Evolutionary conservation across 2,329 filamentous ascomycete species (phyloP), one percentile per base, ranked within the genome.

Genomic region (Alternaria incomplexa): DNA sequence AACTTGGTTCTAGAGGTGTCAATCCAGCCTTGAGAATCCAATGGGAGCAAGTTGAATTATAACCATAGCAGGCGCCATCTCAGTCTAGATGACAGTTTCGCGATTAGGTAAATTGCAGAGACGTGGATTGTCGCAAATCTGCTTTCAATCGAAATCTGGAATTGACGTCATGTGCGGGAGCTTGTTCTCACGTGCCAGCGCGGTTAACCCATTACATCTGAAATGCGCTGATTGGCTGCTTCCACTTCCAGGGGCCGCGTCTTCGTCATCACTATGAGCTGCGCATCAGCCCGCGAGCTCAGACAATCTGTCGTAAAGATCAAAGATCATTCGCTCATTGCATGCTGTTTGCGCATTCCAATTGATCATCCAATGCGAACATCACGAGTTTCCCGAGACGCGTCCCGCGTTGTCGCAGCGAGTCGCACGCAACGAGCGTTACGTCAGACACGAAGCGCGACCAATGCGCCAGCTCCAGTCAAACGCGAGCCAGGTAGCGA

Each of bases 311-410:
- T 36, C 28, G 20, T 8, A 52, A n/a, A 8, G 28, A 32, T 22
- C 12, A 52, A n/a, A 8, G 28, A 32, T 22, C 30, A 3, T 13
- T 52, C 20, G 20, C 3, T 13, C 15, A 5, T 25, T 20, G 6
- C 13, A 25, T 13, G 22, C 12, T 52, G 15, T 36, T 40, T 17
- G 17, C 13, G 11, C 23, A 30, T 22, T 17, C 6, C 20, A 25
- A 40, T 40, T 40, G 13, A 23, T 11, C 9, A 30, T 48, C 5
- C 56, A 45, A 80, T 80, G 79, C 76, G 77, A 12, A 77, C 78
- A 55, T 80, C 79, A 23, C 77, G 78, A 56, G 71, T 80, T 48
- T 77, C 79, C 61, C 78, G 74, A 58, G 78, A 80, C 66, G 77
- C 77, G 6, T 66, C 73, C 30, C 77, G 71, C 54, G 70, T 77